Evolutionary conservation across 768 basidiomycete species (phyloP).

Genomic region (Candolleomyces aberdarensis): DNA sequence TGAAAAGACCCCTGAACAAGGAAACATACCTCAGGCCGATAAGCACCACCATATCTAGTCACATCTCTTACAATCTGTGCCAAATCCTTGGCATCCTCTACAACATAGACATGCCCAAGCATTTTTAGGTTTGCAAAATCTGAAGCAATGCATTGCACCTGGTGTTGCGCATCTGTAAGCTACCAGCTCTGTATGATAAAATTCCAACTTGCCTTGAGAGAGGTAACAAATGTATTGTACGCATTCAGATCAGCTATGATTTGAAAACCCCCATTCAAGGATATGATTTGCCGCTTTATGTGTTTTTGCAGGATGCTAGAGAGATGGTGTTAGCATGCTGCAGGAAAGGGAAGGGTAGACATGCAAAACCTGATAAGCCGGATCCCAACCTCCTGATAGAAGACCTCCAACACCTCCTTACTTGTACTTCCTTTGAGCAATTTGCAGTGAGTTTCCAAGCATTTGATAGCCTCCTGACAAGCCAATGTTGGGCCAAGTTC

Average conservation of each 20-base stretch:
- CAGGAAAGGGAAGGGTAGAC: neutral
- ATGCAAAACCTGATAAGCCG: slow-evolving; percentile 65
- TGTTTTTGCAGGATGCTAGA: slow-evolving; percentile 93
- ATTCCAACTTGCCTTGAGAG: slow-evolving; percentile 61
- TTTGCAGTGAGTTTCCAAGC: slow-evolving; percentile 87
- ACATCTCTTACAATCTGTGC: slow-evolving; percentile 96
- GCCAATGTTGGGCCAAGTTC: slow-evolving; percentile 86
- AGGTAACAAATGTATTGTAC: slow-evolving; percentile 85
- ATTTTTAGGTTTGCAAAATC: slow-evolving; percentile 96
- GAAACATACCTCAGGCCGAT: slow-evolving; percentile 78
- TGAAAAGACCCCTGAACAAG: neutral
- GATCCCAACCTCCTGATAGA: slow-evolving; percentile 96
- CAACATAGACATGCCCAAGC: slow-evolving; percentile 95
- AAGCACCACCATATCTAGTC: slow-evolving; percentile 91
- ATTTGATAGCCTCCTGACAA: slow-evolving; percentile 86
- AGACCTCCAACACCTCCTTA: slow-evolving; percentile 95
- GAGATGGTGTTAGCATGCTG: neutral
- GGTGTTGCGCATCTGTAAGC: neutral
- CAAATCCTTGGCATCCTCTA: slow-evolving; percentile 93
- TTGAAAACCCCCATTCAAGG: slow-evolving; percentile 89
- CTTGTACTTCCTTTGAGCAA: slow-evolving; percentile 91
- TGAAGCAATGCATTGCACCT: slow-evolving; percentile 76
- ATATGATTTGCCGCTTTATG: slow-evolving; percentile 96
- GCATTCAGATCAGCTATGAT: slow-evolving; percentile 95
- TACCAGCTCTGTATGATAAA: neutral